A percentile compares a stretch with the other conserved stretches of the same genome.
Conservation (phyloP, 306 rosid genomes). For the Macrotyloma uniflorum region DNA sequence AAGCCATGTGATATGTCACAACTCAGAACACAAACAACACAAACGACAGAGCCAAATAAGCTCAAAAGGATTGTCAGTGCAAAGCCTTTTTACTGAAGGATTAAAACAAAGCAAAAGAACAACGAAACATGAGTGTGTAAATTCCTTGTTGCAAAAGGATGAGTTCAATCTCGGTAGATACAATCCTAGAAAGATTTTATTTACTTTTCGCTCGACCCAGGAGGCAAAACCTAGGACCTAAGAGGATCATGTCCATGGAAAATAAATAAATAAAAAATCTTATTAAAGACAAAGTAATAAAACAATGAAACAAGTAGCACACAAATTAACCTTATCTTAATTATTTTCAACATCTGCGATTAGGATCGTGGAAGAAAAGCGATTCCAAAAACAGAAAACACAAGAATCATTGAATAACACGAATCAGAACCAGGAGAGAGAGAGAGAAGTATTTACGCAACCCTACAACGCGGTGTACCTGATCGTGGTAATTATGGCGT, state of each 20-base stretch:
- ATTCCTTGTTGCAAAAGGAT: no score
- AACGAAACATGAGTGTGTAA: background rate
- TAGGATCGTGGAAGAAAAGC: background rate
- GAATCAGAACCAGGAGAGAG: no score
- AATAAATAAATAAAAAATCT: no score
- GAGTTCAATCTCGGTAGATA: no score
- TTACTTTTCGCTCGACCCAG: no score
- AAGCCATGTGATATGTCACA: background rate
- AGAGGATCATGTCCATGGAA: no score
- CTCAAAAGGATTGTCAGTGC: background rate
- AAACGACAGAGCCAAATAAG: background rate
- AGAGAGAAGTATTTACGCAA: no score
- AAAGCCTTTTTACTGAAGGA: background rate
- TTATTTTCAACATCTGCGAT: background rate
- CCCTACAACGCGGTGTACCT: background rate
- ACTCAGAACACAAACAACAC: background rate
- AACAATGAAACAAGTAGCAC: background rate
- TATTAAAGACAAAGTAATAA: background rate
- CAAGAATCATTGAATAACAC: background rate
- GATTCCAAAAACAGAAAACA: background rate
- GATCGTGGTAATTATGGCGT: slow-evolving; percentile 17
- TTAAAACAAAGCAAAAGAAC: background rate
- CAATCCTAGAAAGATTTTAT: no score
- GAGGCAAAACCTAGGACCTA: no score
- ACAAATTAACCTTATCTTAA: background rate